phyloP scores from a whole-genome alignment of 305 asterid genomes.

The Andrographis paniculata region DNA sequence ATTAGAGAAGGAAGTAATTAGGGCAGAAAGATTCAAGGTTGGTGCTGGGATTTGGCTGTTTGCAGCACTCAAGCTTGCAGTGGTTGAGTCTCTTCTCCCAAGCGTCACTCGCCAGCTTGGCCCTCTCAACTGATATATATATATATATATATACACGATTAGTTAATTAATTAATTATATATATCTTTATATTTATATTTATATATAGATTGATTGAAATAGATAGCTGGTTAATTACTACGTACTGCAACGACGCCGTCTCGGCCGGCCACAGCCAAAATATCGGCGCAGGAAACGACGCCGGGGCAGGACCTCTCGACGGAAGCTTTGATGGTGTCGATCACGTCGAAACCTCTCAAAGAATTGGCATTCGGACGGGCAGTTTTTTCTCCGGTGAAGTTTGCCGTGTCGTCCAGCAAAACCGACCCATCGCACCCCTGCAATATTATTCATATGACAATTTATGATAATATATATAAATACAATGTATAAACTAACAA shows the following conservation, averaged over 20 bases:
- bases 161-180: not conserved
- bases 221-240: too few species aligned
- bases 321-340: conserved; percentile 52
- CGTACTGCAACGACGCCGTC: conserved; percentile 53
- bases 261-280: conserved; percentile 47
- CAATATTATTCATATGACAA: not conserved
- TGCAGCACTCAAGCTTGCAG: conserved; percentile 44
- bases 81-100: conserved; percentile 59
- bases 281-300: conserved; percentile 65
- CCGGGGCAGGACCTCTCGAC: conserved; percentile 46
- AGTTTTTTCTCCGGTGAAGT: conserved; percentile 54
- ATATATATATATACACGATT: not conserved
- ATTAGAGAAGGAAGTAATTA: conserved; percentile 47
- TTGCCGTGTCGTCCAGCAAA: conserved; percentile 47
- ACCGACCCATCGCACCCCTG: conserved; percentile 84
- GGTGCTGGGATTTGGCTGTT: conserved; percentile 51
- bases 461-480: too few species aligned
- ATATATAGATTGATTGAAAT: too few species aligned
- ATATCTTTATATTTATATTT: not conserved
- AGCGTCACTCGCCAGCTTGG: conserved; percentile 56
- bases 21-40: conserved; percentile 23
- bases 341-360: conserved; percentile 52
- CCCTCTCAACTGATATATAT: conserved; percentile 35
- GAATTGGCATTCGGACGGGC: conserved; percentile 56
- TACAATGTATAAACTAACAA: too few species aligned